Conservation (phyloP, 768 basidiomycete species). For the Paxillus involutus region DNA sequence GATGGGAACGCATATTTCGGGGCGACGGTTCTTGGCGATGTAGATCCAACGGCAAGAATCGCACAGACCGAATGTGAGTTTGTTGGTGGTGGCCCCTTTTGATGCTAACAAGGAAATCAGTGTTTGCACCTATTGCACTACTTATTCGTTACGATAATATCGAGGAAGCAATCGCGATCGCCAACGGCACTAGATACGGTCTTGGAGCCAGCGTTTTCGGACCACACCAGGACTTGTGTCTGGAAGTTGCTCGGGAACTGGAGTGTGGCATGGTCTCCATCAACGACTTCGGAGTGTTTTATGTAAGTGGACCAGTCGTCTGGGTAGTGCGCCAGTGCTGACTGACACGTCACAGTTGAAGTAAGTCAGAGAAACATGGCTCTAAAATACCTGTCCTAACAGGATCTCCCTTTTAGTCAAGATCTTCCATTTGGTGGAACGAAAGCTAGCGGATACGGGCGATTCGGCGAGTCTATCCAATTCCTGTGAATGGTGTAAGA, state of each 20-base stretch:
- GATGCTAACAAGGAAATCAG: conserved; percentile 39
- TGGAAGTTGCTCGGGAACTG: conserved; percentile 76
- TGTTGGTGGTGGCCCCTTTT: neutral
- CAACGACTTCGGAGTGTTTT: conserved; percentile 92
- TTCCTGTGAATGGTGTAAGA: conserved; percentile 1
- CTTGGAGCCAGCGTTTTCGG: conserved; percentile 96
- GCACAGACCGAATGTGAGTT: conserved; percentile 72
- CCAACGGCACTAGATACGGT: conserved; percentile 86
- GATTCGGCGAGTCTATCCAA: conserved; percentile 64
- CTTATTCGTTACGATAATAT: conserved; percentile 82
- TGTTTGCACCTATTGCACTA: conserved; percentile 91
- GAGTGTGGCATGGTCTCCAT: conserved; percentile 97
- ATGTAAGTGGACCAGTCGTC: conserved; percentile 47
- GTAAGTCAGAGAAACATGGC: conserved; percentile 40
- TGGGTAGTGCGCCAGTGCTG: conserved; percentile 11
- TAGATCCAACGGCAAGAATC: conserved; percentile 67
- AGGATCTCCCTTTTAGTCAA: conserved; percentile 49
- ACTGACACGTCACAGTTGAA: conserved; percentile 50
- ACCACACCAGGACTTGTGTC: conserved; percentile 72
- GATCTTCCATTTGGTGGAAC: conserved; percentile 94
- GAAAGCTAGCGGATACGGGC: conserved; percentile 89
- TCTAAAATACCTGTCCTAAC: neutral
- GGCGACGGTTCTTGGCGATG: conserved; percentile 85
- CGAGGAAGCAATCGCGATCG: conserved; percentile 84
- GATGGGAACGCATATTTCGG: conserved; percentile 79